Base-by-base conservation (phyloP, 2,329 filamentous ascomycete species). In the Penicillium capsulatum region DNA sequence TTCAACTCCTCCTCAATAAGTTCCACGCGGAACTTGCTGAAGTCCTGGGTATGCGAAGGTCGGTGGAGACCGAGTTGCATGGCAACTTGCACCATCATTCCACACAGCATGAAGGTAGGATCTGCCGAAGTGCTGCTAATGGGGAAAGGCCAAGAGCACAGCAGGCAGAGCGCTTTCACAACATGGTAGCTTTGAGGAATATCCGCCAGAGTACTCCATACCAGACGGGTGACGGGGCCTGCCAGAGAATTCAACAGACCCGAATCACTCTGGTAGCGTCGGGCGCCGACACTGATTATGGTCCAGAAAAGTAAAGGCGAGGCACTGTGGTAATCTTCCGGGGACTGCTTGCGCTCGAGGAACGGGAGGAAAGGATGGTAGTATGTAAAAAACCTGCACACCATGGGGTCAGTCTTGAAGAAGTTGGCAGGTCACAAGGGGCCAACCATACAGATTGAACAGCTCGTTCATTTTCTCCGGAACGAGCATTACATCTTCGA, bases 261-360 rank as follows among this genome's bases (percentile, higher is more conserved):
- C 0, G 73, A 65, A 45, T 81, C 77, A 6, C 66, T 58, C 13
- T 72, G 70, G 45, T 76, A 83, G 34, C 79, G 74, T 26, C 81
- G 74, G 24, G 79, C 74, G 8, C 79, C 80, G 27, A 82, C 73
- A 26, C 75, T 74, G 31, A 83, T 69, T 33, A 84, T 78, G 17
- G 78, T 78, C 81, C 81, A 84, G 60, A 83, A 83, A n/a, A 84
- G 69, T 4, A 84, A 64, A n/a, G 76, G 77, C 30, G 76, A 80
- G 22, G 73, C 65, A 10, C 70, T 69, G 48, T 76, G 76, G 57
- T 78, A 81, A 34, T 77, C 71, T 17, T 81, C 75, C 3, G 78
- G 73, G 7, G 69, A 63, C 42, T 70, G 66, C 5, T 71, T 60
- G 24, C 69, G 69, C 44, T 81, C 77, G 28, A 84, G 70, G 47